A percentile compares a stretch with the other conserved stretches of the same genome.
phyloP scores from a whole-genome alignment of 2,329 filamentous ascomycete species.

The Hymenoscyphus occultus region DNA sequence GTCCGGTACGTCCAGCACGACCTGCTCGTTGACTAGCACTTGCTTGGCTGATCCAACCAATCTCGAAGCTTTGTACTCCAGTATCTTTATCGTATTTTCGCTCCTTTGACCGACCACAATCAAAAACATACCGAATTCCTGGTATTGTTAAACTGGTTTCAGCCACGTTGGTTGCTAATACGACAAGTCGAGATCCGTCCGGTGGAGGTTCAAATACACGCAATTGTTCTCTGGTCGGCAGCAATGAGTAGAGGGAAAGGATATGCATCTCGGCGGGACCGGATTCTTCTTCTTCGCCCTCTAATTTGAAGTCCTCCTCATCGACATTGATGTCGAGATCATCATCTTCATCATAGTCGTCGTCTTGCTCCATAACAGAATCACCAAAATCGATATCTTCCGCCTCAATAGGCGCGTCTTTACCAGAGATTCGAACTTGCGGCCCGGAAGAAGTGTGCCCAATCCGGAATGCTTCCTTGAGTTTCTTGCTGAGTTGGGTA shows the following conservation, averaged over 20 bases:
- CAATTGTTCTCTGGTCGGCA: conserved; percentile 88
- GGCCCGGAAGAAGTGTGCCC: conserved; percentile 51
- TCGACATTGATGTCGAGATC: conserved; percentile 58
- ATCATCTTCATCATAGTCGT: conserved; percentile 53
- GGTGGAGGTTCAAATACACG: conserved; percentile 84
- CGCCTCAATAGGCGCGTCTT: conserved; percentile 73
- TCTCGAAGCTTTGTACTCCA: conserved; percentile 91
- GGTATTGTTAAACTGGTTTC: conserved; percentile 97
- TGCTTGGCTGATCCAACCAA: conserved; percentile 97
- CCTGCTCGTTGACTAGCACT: conserved; percentile 89
- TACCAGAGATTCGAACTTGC: conserved; percentile 72
- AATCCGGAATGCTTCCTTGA: conserved; percentile 62
- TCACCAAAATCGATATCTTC: conserved; percentile 85
- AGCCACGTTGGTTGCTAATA: conserved; percentile 93
- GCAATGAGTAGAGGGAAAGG: conserved; percentile 87
- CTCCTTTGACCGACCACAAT: conserved; percentile 89
- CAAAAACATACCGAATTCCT: conserved; percentile 91
- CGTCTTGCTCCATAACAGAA: conserved; percentile 52
- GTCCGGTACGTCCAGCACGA: conserved; percentile 91
- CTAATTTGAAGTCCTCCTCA: conserved; percentile 51
- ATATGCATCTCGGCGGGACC: conserved; percentile 76
- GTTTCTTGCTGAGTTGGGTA: conserved; percentile 70
- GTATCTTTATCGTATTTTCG: conserved; percentile 83
- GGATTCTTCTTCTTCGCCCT: conserved; percentile 60
- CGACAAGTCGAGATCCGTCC: conserved; percentile 77